A percentile compares a stretch with the other conserved stretches of the same genome.
phyloP scores from a whole-genome alignment of 208 protist genomes.

The Leishmania tropica region DNA sequence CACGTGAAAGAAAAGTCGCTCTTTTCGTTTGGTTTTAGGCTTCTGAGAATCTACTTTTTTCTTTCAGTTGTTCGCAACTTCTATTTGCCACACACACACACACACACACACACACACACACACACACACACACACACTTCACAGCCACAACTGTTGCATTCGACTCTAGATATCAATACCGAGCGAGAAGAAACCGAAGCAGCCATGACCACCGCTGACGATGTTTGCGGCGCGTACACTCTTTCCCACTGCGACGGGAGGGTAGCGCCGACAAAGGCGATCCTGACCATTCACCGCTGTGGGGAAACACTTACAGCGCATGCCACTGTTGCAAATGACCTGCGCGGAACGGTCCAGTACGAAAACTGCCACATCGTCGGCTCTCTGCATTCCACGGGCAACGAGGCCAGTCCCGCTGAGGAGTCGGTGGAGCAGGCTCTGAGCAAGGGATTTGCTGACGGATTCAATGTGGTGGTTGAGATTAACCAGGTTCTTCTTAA shows the following conservation, averaged over 20 bases:
- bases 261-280: slow-evolving; percentile 22
- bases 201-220: slow-evolving; percentile 31
- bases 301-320: slow-evolving; percentile 39
- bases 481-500: slow-evolving; percentile 53
- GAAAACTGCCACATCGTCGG: slow-evolving; percentile 42
- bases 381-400: slow-evolving; percentile 42
- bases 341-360: slow-evolving; percentile 43
- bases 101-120: background rate
- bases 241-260: slow-evolving; percentile 58
- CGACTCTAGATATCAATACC: background rate
- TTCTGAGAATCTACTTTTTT: background rate
- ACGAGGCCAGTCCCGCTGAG: slow-evolving; percentile 40
- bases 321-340: slow-evolving; percentile 43
- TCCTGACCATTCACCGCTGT: slow-evolving; percentile 40
- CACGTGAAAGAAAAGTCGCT: background rate
- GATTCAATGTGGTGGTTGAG: slow-evolving; percentile 45
- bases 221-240: slow-evolving; percentile 59
- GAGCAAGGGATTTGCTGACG: slow-evolving; percentile 44
- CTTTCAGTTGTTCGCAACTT: background rate
- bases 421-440: slow-evolving; percentile 57
- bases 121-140: background rate
- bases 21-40: background rate
- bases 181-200: background rate
- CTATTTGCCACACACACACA: background rate
- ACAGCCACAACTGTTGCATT: background rate